A percentile compares a stretch with the other conserved stretches of the same genome.
These are phyloP conservation scores for Hygrocybe coccinea DNA, from an alignment of 768 basidiomycete genomes.

Conservation along the genomic window DNA sequence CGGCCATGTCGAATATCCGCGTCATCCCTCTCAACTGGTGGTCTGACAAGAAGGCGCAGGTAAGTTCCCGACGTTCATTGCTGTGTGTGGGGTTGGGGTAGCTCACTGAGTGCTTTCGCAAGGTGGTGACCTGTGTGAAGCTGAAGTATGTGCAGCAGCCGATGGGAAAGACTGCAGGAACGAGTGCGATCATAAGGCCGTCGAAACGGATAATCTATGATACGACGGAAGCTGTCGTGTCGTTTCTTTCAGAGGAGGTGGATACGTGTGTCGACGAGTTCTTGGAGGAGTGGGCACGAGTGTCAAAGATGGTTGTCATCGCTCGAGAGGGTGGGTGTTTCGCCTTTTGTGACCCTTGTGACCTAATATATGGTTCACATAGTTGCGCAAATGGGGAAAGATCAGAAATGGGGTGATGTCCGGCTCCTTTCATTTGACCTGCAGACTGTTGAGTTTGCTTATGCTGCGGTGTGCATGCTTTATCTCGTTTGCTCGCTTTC, in stretches of 20 bases:
- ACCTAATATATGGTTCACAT: not conserved
- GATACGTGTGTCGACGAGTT: slow-evolving; percentile 88
- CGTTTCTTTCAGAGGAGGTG: slow-evolving; percentile 81
- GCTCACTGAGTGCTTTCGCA: slow-evolving; percentile 1
- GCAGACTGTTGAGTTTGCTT: slow-evolving; percentile 87
- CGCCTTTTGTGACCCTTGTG: not conserved
- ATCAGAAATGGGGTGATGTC: slow-evolving; percentile 67
- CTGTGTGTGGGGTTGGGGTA: not conserved
- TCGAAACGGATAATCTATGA: slow-evolving; percentile 89
- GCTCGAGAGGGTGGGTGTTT: slow-evolving; percentile 69
- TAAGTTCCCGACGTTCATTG: slow-evolving; percentile 18
- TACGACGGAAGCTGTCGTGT: slow-evolving; percentile 81
- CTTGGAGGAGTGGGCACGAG: slow-evolving; percentile 86
- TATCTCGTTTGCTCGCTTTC: not conserved
- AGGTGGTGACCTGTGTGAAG: slow-evolving; percentile 88
- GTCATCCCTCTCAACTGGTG: slow-evolving; percentile 91
- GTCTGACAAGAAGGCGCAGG: slow-evolving; percentile 71
- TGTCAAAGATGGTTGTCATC: slow-evolving; percentile 91
- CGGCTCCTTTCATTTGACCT: slow-evolving; percentile 85
- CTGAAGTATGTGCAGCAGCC: slow-evolving; percentile 87
- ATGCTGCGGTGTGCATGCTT: slow-evolving; percentile 47
- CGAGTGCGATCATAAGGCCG: slow-evolving; percentile 66
- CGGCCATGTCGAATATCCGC: slow-evolving; percentile 88
- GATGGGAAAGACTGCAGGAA: slow-evolving; percentile 62
- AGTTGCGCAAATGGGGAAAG: slow-evolving; percentile 83